phyloP scores from a whole-genome alignment of 1,139 yeast species.

The Yamadazyma siamensis region DNA sequence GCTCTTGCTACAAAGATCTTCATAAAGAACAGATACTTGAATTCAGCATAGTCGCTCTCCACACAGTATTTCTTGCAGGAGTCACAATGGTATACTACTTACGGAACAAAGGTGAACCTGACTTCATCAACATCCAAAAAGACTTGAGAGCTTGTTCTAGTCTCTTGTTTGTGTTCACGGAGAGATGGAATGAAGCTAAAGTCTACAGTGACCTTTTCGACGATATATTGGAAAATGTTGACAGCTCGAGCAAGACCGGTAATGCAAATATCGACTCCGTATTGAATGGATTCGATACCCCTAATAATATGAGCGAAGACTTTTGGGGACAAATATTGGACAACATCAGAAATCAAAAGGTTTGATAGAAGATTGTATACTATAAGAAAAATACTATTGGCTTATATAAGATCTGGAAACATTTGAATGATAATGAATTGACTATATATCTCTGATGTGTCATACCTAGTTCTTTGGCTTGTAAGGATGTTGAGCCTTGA shows the following conservation, averaged over 20 bases:
- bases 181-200: slow-evolving; percentile 15
- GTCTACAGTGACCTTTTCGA: slow-evolving; percentile 14
- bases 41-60: slow-evolving; percentile 15
- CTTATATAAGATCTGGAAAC: too few relatives aligned
- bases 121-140: slow-evolving; percentile 11
- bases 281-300: background rate
- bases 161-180: slow-evolving; percentile 13
- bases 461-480: slow-evolving; percentile 3
- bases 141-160: slow-evolving; percentile 15
- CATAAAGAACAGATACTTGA: slow-evolving; percentile 13
- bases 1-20: slow-evolving; percentile 12
- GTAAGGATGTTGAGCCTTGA: slow-evolving; percentile 19
- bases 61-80: slow-evolving; percentile 13
- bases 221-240: slow-evolving; percentile 8
- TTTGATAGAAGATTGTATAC: too few relatives aligned
- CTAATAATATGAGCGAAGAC: slow-evolving; percentile 6
- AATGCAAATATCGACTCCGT: background rate
- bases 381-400: too few relatives aligned
- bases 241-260: slow-evolving; percentile 1
- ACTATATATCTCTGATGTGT: too few relatives aligned
- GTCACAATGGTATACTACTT: slow-evolving; percentile 14
- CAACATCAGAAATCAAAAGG: slow-evolving; percentile 4
- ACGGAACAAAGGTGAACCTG: slow-evolving; percentile 11
- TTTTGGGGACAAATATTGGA: slow-evolving; percentile 14
- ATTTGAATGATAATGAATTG: too few relatives aligned